Base-by-base conservation (phyloP, 1,139 yeast species). In the Diutina siamensis region DNA sequence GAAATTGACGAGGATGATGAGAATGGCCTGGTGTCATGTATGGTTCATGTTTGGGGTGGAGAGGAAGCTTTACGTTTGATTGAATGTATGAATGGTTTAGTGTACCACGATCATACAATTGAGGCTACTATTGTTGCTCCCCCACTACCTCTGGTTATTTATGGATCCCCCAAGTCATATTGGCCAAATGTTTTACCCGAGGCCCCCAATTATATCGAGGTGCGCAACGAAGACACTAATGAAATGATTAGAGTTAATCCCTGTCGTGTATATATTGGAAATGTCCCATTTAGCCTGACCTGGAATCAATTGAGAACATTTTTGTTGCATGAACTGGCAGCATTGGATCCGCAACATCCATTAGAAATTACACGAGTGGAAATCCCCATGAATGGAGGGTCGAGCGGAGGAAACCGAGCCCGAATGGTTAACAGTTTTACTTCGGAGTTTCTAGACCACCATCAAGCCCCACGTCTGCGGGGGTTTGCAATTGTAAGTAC, bases 401-500 rank as follows among this genome's bases (percentile, higher is more conserved):
- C 65, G 54, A 35, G 19, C 8, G 28, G 28, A 25, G 28, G 28
- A 7, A 25, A 25, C 10, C 40, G 35, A 36, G 31, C n/a, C 40
- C 32, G 34, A 15, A 8, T n/a, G 13, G 33, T 18, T 15, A 10
- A 7, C 18, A 8, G 33, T 17, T 31, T 12, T 31, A 7, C 28
- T 25, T 7, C 10, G 28, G 34, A 31, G 15, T 31, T 8, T 12
- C 15, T 4, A 7, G 33, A 38, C 33, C 32, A 18, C 27, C 21
- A 31, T 22, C 41, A 31, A 8, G 12, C 15, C 4, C 36, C 36
- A 5, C 4, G 36, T 7, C 36, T 34, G 36, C 71, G 79, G 53
- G 88, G 89, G 3, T 80, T 76, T 62, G 88, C 86, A 1, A 74
- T 81, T 33, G 84, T 80, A 1, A 68, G 75, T 9, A 79, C 81